A percentile compares a stretch with the other conserved stretches of the same genome.
Evolutionary conservation across 2,329 filamentous ascomycete genomes (phyloP).

Genomic region (Raffaelea ambrosiae): DNA sequence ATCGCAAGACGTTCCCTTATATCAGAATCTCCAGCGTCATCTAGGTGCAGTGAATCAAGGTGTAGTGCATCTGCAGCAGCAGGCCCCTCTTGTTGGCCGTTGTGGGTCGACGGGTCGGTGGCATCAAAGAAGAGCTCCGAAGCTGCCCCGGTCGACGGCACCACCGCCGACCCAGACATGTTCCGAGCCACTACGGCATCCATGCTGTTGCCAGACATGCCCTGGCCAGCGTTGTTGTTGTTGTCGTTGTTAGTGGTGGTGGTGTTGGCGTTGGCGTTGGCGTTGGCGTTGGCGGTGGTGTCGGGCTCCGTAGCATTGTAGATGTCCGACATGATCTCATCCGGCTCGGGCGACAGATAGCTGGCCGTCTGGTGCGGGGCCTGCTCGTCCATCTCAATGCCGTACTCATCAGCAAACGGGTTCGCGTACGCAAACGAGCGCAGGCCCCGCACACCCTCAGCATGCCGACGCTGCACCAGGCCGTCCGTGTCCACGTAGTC

Average conservation of each 20-base stretch:
- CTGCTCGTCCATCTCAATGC: conserved; percentile 33
- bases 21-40: too few relatives aligned
- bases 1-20: background rate
- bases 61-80: too few relatives aligned
- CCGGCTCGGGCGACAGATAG: conserved; percentile 33
- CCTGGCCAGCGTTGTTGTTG: background rate
- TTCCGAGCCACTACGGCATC: too few relatives aligned
- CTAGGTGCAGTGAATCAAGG: too few relatives aligned
- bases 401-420: conserved; percentile 51
- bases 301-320: conserved; percentile 34
- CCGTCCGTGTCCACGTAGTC: conserved; percentile 27
- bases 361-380: conserved; percentile 31
- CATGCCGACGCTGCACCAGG: conserved; percentile 39
- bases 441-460: conserved; percentile 36
- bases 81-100: background rate
- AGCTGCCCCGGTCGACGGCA: background rate
- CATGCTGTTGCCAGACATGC: too few relatives aligned
- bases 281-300: background rate
- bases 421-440: conserved; percentile 42
- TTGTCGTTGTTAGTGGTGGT: background rate
- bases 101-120: conserved; percentile 1
- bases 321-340: conserved; percentile 41
- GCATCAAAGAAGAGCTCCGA: conserved; percentile 14
- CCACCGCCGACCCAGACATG: too few relatives aligned
- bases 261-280: conserved; percentile 4